Conservation (phyloP, 805 yeast species). For the Candida lessepsii region DNA sequence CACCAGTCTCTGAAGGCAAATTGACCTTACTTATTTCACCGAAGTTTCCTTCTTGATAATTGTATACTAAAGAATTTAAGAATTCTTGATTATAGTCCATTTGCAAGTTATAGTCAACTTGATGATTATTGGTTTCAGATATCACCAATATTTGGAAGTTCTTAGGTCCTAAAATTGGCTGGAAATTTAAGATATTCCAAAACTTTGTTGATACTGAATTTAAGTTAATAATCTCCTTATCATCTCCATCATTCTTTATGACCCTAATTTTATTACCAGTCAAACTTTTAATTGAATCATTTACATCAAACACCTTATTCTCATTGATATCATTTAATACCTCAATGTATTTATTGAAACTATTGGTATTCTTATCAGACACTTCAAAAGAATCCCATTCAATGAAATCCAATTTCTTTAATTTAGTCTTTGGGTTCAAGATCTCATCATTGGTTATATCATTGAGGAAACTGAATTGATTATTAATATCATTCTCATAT, state of each 20-base stretch:
- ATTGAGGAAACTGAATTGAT: slow-evolving; percentile 36
- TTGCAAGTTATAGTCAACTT: slow-evolving; percentile 26
- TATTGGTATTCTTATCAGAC: slow-evolving; percentile 16
- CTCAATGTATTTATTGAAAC: slow-evolving; percentile 22
- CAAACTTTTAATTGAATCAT: slow-evolving; percentile 7
- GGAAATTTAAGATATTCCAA: slow-evolving; percentile 59
- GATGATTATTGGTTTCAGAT: slow-evolving; percentile 23
- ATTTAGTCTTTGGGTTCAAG: slow-evolving; percentile 24
- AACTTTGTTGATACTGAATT: slow-evolving; percentile 44
- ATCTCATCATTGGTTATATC: slow-evolving; percentile 35
- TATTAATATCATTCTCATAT: slow-evolving; percentile 21
- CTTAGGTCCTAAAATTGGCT: slow-evolving; percentile 51
- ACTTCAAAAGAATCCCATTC: slow-evolving; percentile 38
- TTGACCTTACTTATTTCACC: slow-evolving; percentile 43
- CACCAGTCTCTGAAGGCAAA: slow-evolving; percentile 26
- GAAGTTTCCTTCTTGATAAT: slow-evolving; percentile 48
- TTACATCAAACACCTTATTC: slow-evolving; percentile 11
- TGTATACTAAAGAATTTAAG: slow-evolving; percentile 38
- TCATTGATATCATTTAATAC: slow-evolving; percentile 17
- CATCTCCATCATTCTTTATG: slow-evolving; percentile 22
- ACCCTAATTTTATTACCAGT: slow-evolving; percentile 25
- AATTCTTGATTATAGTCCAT: slow-evolving; percentile 38
- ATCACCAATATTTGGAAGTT: slow-evolving; percentile 53
- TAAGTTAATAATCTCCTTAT: slow-evolving; percentile 42
- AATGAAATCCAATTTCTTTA: slow-evolving; percentile 22